Evolutionary conservation across 2,329 filamentous ascomycete genomes (phyloP).

Genomic region (Claviceps arundinis): DNA sequence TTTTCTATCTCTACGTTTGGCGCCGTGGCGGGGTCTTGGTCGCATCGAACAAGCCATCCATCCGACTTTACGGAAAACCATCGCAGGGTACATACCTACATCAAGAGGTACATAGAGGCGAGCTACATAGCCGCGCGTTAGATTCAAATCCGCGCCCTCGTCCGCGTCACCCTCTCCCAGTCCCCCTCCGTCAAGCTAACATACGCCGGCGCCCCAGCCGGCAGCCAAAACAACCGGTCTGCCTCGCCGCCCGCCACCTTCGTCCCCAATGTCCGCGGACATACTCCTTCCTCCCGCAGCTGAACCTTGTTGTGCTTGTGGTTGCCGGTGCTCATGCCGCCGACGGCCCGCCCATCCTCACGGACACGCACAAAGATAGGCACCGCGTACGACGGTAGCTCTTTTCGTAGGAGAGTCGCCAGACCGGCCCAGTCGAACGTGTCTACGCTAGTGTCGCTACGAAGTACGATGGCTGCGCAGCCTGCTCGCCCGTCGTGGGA

Average conservation of each 20-base stretch:
- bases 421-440: slow-evolving; percentile 42
- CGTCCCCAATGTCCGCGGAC: slow-evolving; percentile 3
- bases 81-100: too few relatives aligned
- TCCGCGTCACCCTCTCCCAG: slow-evolving; percentile 5
- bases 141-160: slow-evolving; percentile 2
- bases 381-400: slow-evolving; percentile 61
- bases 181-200: slow-evolving; percentile 3
- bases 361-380: slow-evolving; percentile 37
- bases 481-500: slow-evolving; percentile 57
- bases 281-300: slow-evolving; percentile 4
- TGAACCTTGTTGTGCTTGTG: slow-evolving; percentile 6
- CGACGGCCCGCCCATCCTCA: neutral
- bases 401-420: slow-evolving; percentile 36
- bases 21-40: too few relatives aligned
- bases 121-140: too few relatives aligned
- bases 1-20: too few relatives aligned
- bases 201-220: slow-evolving; percentile 3
- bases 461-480: slow-evolving; percentile 46
- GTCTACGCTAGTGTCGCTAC: slow-evolving; percentile 28
- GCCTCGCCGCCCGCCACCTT: slow-evolving; percentile 1
- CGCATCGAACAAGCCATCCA: too few relatives aligned
- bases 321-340: slow-evolving; percentile 5
- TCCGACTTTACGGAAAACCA: too few relatives aligned
- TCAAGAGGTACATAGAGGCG: too few relatives aligned
- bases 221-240: slow-evolving; percentile 6